These are phyloP conservation scores for Calonectria pseudoreteaudii DNA, from an alignment of 2,329 filamentous ascomycete species.

Conservation along the genomic window DNA sequence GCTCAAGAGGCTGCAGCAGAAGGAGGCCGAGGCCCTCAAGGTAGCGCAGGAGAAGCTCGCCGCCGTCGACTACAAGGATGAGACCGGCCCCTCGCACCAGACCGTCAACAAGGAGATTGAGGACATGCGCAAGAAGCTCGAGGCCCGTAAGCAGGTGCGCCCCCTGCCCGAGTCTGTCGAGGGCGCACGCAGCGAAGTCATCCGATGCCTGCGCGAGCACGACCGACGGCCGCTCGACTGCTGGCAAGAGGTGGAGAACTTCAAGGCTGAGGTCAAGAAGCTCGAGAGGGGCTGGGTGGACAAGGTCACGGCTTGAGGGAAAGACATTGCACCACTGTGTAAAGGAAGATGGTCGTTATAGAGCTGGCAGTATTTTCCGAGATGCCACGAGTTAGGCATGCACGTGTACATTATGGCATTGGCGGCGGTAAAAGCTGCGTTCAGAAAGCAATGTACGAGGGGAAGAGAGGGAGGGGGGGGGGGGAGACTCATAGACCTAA, in stretches of 20 bases:
- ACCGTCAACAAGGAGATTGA: conserved; percentile 71
- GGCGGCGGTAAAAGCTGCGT: conserved; percentile 46
- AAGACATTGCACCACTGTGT: not conserved
- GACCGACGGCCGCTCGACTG: conserved; percentile 92
- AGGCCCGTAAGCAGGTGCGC: conserved; percentile 73
- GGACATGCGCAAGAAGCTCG: conserved; percentile 68
- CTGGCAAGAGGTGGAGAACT: conserved; percentile 91
- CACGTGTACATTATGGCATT: conserved; percentile 49
- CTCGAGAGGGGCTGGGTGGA: conserved; percentile 91
- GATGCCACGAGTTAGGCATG: conserved; percentile 28
- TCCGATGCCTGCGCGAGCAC: conserved; percentile 84
- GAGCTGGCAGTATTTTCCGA: conserved; percentile 27
- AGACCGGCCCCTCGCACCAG: conserved; percentile 52
- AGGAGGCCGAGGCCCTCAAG: conserved; percentile 76
- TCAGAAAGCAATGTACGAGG: conserved; percentile 43
- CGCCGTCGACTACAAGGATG: conserved; percentile 53
- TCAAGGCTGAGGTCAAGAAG: conserved; percentile 88
- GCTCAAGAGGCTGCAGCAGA: conserved; percentile 81
- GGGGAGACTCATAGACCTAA: conserved; percentile 36
- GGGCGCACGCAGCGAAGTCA: conserved; percentile 79
- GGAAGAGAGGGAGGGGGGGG: not conserved
- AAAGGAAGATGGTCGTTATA: conserved; percentile 18
- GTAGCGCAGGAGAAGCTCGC: conserved; percentile 75
- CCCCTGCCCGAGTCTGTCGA: conserved; percentile 79
- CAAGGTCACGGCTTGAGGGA: conserved; percentile 71